These are phyloP conservation scores for Penicillium steckii DNA, from an alignment of 495 filamentous ascomycete species.

Conservation along the genomic window DNA sequence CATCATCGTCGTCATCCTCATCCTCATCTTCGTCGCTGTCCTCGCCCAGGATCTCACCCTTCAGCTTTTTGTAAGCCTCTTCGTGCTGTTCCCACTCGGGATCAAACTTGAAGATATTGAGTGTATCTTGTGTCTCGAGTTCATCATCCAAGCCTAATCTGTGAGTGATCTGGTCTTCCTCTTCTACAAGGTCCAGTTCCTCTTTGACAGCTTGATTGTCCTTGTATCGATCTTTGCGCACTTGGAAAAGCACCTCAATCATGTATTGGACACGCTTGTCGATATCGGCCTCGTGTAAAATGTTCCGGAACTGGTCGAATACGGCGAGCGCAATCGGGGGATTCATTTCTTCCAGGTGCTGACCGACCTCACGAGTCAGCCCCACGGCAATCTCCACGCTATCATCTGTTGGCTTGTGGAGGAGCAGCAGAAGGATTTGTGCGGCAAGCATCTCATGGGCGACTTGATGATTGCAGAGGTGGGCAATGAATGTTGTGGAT, in stretches of 20 bases:
- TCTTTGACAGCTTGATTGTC: slow-evolving; percentile 88
- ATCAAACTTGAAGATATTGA: slow-evolving; percentile 97
- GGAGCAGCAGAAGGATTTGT: slow-evolving; percentile 82
- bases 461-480: slow-evolving; percentile 92
- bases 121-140: slow-evolving; percentile 74
- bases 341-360: slow-evolving; percentile 93
- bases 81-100: slow-evolving; percentile 87
- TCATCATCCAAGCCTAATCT: slow-evolving; percentile 74
- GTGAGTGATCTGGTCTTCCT: slow-evolving; percentile 97
- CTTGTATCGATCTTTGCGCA: slow-evolving; percentile 94
- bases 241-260: slow-evolving; percentile 97
- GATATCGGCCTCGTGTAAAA: slow-evolving; percentile 92
- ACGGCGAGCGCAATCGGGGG: slow-evolving; percentile 79
- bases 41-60: slow-evolving; percentile 93
- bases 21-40: slow-evolving; percentile 75
- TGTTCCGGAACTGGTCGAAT: slow-evolving; percentile 92
- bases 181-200: slow-evolving; percentile 92
- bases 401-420: slow-evolving; percentile 94
- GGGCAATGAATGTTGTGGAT: slow-evolving; percentile 90
- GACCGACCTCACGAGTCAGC: slow-evolving; percentile 84
- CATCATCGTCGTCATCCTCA: slow-evolving; percentile 67
- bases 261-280: slow-evolving; percentile 97
- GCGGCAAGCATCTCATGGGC: slow-evolving; percentile 90
- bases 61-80: slow-evolving; percentile 81
- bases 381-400: slow-evolving; percentile 97